Evolutionary conservation across 2,329 filamentous ascomycete species (phyloP), one percentile per base, ranked within the genome.

Genomic region (Rosellinia necatrix): DNA sequence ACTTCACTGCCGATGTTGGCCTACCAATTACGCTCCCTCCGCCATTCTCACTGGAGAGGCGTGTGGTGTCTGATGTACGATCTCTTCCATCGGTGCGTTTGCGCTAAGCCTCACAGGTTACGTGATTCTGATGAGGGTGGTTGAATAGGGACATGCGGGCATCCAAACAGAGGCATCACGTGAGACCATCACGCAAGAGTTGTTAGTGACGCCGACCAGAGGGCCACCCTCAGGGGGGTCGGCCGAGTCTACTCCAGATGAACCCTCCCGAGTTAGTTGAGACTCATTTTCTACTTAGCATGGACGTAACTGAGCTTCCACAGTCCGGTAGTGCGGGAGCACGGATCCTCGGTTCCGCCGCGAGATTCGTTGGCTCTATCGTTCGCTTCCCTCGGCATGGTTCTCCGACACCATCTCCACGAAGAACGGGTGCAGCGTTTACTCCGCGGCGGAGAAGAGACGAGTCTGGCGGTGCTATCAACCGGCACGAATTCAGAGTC

Each of bases 401-500:
- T 29, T 63, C 64, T 41, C 56, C 64, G 4, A 59, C 63, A n/a
- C 55, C 57, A 27, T 60, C 60, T 12, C 17, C 49, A 19, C 54
- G 35, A 38, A 40, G 17, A 21, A 40, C 17, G n/a, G 46, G 58
- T 42, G 53, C 53, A 15, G 51, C 44, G 15, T 53, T 53, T 24
- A 38, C 50, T 29, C 62, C 57, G 21, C 52, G 63, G 41, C 48
- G 25, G 43, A 51, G 58, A 17, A 55, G 60, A 15, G 47, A 46
- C 22, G 53, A 59, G 24, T 54, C 60, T 13, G 49, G 32, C 60
- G 41, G 68, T 62, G 7, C 38, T 15, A 37, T 30, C 17, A 32
- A 57, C 19, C 48, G 42, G 4, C 67, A 66, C 19, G 66, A 65
- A 27, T 56, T 80, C 43, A 68, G 66, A 19, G 69, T 82, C 22